A percentile compares a stretch with the other conserved stretches of the same genome.
These are phyloP conservation scores for Begonia fuchsioides DNA, from an alignment of 306 rosid species.

Conservation along the genomic window DNA sequence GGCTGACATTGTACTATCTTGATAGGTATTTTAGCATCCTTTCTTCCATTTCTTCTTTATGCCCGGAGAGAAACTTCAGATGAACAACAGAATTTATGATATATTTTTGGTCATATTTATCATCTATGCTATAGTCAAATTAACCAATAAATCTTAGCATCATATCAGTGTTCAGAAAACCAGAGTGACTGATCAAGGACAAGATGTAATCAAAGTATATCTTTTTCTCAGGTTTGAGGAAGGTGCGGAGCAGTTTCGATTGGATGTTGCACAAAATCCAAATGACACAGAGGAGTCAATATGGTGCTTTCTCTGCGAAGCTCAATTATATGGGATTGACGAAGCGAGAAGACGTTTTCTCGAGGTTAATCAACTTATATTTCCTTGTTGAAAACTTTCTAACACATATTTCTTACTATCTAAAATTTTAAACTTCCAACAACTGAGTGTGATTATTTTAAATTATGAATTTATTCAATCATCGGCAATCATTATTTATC, in stretches of 20 bases:
- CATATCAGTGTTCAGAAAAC: too few relatives aligned
- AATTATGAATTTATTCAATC: too few relatives aligned
- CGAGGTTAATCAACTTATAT: constrained; percentile 31
- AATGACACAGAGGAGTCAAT: constrained; percentile 91
- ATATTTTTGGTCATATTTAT: neutral
- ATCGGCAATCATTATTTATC: too few relatives aligned
- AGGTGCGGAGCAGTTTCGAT: constrained; percentile 85
- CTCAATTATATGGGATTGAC: constrained; percentile 63
- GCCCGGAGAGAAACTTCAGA: neutral
- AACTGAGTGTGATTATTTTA: neutral
- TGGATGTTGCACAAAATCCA: constrained; percentile 90
- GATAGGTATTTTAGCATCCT: constrained; percentile 38
- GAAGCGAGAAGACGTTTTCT: constrained; percentile 73
- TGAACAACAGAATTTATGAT: neutral
- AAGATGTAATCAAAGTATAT: neutral
- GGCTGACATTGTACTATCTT: constrained; percentile 72
- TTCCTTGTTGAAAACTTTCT: neutral
- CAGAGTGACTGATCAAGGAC: neutral
- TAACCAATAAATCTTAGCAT: too few relatives aligned
- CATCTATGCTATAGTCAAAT: neutral
- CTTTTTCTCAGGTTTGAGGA: constrained; percentile 55
- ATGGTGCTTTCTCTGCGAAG: constrained; percentile 92
- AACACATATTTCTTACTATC: neutral
- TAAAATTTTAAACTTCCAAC: neutral
- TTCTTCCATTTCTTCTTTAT: neutral